Evolutionary conservation across 2,329 filamentous ascomycete genomes (phyloP).

Genomic region (Trichoderma sp.): DNA sequence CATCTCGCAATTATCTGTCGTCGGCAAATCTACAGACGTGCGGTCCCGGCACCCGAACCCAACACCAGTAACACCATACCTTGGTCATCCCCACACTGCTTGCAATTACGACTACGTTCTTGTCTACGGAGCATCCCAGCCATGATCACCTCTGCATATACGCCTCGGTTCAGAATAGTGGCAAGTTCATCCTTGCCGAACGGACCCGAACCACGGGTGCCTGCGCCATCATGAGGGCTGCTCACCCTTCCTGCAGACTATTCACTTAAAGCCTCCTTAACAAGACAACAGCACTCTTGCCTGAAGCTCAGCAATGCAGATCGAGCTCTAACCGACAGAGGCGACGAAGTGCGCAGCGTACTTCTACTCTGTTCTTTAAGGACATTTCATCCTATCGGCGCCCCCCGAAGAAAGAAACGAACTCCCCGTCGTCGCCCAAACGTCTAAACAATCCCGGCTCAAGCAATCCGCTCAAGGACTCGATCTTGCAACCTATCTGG

Average conservation of each 20-base stretch:
- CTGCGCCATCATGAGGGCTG: background rate
- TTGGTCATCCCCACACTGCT: background rate
- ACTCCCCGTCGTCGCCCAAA: constrained; percentile 5
- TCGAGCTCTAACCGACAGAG: background rate
- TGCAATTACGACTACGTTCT: constrained; percentile 18
- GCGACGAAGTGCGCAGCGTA: background rate
- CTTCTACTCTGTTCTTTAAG: background rate
- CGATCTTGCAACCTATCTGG: background rate
- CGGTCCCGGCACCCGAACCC: background rate
- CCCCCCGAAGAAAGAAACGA: background rate
- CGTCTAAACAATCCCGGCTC: background rate
- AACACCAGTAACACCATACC: background rate
- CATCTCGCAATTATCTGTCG: background rate
- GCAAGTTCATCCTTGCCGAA: background rate
- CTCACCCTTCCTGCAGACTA: background rate
- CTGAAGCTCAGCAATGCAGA: background rate
- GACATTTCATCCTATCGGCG: background rate
- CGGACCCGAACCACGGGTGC: background rate
- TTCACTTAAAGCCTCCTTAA: background rate
- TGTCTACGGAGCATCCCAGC: background rate
- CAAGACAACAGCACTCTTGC: too few relatives aligned
- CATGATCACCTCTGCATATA: too few relatives aligned
- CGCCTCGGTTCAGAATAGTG: background rate
- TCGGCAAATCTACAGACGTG: background rate
- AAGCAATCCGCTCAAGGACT: background rate